Conservation (phyloP, 2,329 filamentous ascomycete genomes). For the Colletotrichum viniferum region DNA sequence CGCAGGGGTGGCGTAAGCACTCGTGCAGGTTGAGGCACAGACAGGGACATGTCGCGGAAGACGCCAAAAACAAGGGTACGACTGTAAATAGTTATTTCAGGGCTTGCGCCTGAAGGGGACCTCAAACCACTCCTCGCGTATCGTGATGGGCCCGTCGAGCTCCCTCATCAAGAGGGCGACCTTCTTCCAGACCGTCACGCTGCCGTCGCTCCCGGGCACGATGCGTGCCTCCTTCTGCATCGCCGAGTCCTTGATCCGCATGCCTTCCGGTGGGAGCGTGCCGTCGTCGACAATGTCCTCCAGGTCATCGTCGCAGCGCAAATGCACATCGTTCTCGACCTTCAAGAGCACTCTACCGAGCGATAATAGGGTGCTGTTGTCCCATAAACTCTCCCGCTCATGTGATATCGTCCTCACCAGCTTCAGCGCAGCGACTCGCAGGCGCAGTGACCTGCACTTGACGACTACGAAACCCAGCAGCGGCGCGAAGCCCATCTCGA, state of each 20-base stretch:
- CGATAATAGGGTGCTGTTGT: conserved; percentile 33
- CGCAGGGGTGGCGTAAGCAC: neutral
- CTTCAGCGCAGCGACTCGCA: conserved; percentile 36
- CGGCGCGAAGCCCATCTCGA: conserved; percentile 44
- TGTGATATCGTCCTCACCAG: conserved; percentile 34
- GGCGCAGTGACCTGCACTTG: conserved; percentile 42
- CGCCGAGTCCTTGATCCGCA: conserved; percentile 28
- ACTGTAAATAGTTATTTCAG: neutral
- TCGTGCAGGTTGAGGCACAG: neutral
- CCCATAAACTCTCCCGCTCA: conserved; percentile 41
- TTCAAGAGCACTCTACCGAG: conserved; percentile 38
- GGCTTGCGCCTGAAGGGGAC: neutral
- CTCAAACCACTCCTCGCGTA: neutral
- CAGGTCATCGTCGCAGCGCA: conserved; percentile 25
- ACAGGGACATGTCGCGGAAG: neutral
- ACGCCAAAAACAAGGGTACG: neutral
- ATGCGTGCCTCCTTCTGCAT: neutral
- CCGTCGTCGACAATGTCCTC: conserved; percentile 22
- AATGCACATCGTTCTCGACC: conserved; percentile 39
- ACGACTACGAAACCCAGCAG: conserved; percentile 40
- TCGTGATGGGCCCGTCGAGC: neutral
- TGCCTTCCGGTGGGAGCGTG: conserved; percentile 29
- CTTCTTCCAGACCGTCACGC: neutral
- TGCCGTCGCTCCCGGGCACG: neutral
- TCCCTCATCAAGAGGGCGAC: conserved; percentile 6